Conservation (phyloP, 2,329 filamentous ascomycete species). For the Diatrype stigma region DNA sequence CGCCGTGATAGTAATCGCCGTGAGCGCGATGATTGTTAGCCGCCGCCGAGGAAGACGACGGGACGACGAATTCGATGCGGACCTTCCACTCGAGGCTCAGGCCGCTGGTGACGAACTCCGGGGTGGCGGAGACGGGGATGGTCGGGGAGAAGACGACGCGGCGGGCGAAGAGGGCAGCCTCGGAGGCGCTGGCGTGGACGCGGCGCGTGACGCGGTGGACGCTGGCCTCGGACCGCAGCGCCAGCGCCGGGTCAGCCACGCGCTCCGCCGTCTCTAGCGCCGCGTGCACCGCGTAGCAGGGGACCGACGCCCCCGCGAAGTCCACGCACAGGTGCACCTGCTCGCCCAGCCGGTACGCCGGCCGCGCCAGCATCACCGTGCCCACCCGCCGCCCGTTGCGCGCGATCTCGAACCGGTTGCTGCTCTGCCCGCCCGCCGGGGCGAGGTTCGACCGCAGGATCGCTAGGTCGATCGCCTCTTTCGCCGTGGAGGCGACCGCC, state of each 20-base stretch:
- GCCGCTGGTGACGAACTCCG: slow-evolving; percentile 87
- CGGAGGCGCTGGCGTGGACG: slow-evolving; percentile 71
- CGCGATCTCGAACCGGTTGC: slow-evolving; percentile 94
- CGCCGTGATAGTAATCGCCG: slow-evolving; percentile 6
- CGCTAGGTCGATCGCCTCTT: slow-evolving; percentile 85
- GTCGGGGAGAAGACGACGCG: slow-evolving; percentile 77
- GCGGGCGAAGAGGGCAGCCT: slow-evolving; percentile 77
- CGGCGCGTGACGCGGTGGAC: slow-evolving; percentile 84
- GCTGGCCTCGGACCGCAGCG: slow-evolving; percentile 78
- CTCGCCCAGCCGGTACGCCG: slow-evolving; percentile 86
- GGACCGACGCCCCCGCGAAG: slow-evolving; percentile 71
- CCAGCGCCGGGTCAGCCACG: slow-evolving; percentile 67
- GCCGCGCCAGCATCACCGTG: slow-evolving; percentile 81
- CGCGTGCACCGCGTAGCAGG: slow-evolving; percentile 80
- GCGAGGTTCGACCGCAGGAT: slow-evolving; percentile 78
- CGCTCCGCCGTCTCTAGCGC: slow-evolving; percentile 84
- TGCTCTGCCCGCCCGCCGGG: slow-evolving; percentile 65
- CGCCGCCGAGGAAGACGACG: slow-evolving; percentile 38
- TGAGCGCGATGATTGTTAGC: slow-evolving; percentile 4
- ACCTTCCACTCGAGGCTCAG: slow-evolving; percentile 86
- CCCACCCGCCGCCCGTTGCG: slow-evolving; percentile 89
- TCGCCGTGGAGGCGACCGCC: slow-evolving; percentile 55
- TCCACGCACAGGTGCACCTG: slow-evolving; percentile 80
- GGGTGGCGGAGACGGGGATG: slow-evolving; percentile 78
- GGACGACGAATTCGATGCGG: slow-evolving; percentile 87